Evolutionary conservation across 2,329 filamentous ascomycete genomes (phyloP).

Genomic region (Scedosporium minutisporum): DNA sequence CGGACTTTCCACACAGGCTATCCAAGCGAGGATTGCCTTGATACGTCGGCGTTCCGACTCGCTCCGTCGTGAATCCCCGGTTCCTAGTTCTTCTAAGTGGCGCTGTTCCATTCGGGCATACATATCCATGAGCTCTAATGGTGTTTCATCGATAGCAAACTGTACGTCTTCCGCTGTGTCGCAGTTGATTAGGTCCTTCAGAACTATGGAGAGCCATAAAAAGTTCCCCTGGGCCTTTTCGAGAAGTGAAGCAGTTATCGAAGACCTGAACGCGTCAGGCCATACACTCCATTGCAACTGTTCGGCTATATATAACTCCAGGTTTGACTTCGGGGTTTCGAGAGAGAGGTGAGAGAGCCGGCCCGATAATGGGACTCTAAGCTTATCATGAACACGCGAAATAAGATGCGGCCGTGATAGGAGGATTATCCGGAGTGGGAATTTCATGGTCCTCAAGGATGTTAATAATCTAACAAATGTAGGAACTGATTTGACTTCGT

Average conservation of each 20-base stretch:
- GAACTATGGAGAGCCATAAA: slow-evolving; percentile 1
- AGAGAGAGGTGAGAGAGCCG: neutral
- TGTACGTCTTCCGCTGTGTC: neutral
- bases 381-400: neutral
- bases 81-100: no score
- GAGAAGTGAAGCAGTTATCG: neutral
- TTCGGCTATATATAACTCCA: neutral
- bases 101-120: neutral
- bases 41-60: neutral
- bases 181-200: neutral
- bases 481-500: neutral
- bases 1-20: neutral
- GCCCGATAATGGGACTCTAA: neutral
- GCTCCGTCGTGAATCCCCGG: no score
- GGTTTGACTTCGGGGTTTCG: neutral
- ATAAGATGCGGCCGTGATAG: neutral
- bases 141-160: neutral
- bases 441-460: neutral
- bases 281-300: neutral
- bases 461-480: neutral
- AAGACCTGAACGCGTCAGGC: neutral
- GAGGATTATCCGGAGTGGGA: neutral
- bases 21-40: neutral
- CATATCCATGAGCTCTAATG: neutral
- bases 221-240: neutral